These are phyloP conservation scores for Cercis canadensis DNA, from an alignment of 306 rosid species.

Conservation along the genomic window DNA sequence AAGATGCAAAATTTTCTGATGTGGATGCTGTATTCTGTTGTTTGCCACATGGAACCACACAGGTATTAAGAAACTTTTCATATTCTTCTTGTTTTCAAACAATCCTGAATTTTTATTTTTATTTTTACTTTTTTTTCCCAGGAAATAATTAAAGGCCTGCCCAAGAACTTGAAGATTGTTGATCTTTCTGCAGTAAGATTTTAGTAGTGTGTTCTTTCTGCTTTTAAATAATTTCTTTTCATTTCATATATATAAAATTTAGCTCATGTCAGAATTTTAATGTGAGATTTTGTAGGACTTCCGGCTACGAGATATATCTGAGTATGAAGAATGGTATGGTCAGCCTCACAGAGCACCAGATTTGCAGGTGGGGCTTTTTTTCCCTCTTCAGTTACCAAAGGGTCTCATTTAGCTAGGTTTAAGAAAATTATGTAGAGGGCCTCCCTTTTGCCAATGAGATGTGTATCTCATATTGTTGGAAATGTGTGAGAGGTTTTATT, in stretches of 20 bases:
- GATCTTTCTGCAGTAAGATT: constrained; percentile 96
- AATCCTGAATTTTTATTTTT: constrained; percentile 28
- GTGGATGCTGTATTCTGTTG: constrained; percentile 96
- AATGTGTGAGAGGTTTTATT: not conserved
- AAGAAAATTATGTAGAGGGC: not conserved
- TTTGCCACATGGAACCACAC: constrained; percentile 96
- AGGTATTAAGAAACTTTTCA: constrained; percentile 48
- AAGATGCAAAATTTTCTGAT: constrained; percentile 81
- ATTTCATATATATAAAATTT: constrained; percentile 8
- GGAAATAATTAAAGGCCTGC: constrained; percentile 93
- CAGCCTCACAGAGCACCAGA: constrained; percentile 85
- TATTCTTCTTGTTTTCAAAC: not conserved
- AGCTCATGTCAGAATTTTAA: constrained; percentile 29
- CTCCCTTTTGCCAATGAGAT: not conserved
- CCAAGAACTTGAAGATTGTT: constrained; percentile 86
- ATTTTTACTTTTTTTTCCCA: constrained; percentile 47
- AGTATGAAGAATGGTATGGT: constrained; percentile 95
- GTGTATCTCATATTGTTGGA: not conserved
- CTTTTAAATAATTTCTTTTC: constrained; percentile 18
- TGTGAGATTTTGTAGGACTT: constrained; percentile 69
- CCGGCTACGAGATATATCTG: constrained; percentile 80
- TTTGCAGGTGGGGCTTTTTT: constrained; percentile 61
- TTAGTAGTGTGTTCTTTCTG: not conserved
- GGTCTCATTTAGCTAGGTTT: constrained; percentile 23
- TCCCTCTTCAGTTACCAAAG: constrained; percentile 22